Conservation (phyloP, 495 filamentous ascomycete genomes). For the Pyrenula aspistea region DNA sequence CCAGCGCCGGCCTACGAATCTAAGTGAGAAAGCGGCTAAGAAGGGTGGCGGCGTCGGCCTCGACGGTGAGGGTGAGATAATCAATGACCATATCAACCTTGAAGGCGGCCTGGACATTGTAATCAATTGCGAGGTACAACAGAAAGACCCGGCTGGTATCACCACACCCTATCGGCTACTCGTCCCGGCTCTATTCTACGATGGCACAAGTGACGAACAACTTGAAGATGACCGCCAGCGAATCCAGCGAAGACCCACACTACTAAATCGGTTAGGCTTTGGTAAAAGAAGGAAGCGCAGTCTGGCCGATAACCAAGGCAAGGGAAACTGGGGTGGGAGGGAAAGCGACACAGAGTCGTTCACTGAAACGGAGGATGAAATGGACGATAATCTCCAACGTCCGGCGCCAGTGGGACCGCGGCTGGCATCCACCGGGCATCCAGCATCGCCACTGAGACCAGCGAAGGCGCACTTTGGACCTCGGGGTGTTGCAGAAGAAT, state of each 20-base stretch:
- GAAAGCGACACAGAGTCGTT: not conserved
- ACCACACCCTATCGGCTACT: constrained; percentile 80
- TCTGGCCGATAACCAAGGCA: not conserved
- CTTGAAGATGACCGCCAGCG: not conserved
- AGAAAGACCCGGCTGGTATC: constrained; percentile 74
- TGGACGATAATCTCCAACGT: not conserved
- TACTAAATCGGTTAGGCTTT: not conserved
- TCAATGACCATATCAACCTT: constrained; percentile 42
- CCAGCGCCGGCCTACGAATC: constrained; percentile 60
- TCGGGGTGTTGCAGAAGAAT: not conserved
- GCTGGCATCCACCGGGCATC: not conserved
- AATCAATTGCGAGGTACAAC: constrained; percentile 76
- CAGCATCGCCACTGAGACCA: not conserved
- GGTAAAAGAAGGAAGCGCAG: not conserved
- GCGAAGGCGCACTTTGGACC: not conserved
- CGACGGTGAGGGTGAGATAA: constrained; percentile 25
- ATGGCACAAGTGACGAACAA: constrained; percentile 27
- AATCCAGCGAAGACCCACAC: not conserved
- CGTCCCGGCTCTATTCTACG: constrained; percentile 59
- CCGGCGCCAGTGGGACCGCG: not conserved
- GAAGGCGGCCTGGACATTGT: constrained; percentile 72
- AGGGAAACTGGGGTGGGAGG: not conserved
- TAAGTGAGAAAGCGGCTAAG: constrained; percentile 44
- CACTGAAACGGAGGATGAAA: not conserved
- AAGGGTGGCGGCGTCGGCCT: constrained; percentile 25